Percentiles rank a stretch among this genome's conserved stretches.
Evolutionary conservation across 2,329 filamentous ascomycete species (phyloP).

Genomic region (Tolypocladium cylindrosporum): DNA sequence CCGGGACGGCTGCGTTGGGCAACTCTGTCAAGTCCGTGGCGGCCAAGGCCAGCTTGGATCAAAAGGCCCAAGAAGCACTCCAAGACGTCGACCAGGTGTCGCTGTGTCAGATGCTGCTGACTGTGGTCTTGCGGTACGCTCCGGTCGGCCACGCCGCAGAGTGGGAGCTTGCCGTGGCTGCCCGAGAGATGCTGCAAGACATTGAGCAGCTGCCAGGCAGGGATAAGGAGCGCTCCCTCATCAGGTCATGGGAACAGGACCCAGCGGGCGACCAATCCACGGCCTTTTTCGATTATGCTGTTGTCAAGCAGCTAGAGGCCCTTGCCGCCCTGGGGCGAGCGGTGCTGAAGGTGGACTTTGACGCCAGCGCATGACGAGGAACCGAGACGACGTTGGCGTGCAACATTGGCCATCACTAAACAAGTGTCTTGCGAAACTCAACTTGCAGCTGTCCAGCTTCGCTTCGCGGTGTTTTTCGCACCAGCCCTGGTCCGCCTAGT

Average conservation of each 20-base stretch:
- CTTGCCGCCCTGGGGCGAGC: conserved; percentile 35
- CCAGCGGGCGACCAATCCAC: conserved; percentile 27
- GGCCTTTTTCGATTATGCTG: conserved; percentile 39
- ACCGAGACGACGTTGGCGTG: neutral
- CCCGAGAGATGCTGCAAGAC: conserved; percentile 37
- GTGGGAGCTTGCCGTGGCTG: conserved; percentile 34
- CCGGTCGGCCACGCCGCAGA: conserved; percentile 31
- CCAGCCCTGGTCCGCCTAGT: conserved; percentile 3
- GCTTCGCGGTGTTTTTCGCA: conserved; percentile 1
- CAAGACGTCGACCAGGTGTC: conserved; percentile 40
- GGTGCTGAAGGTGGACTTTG: conserved; percentile 32
- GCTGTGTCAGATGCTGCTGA: conserved; percentile 41
- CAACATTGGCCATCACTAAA: neutral
- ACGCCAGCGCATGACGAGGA: neutral
- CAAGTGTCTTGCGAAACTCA: neutral
- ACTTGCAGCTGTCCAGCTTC: conserved; percentile 3
- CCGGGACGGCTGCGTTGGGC: conserved; percentile 21
- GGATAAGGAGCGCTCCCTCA: conserved; percentile 30
- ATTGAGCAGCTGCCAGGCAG: conserved; percentile 36
- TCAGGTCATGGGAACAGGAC: conserved; percentile 32
- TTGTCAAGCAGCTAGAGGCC: conserved; percentile 36
- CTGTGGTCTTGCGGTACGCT: conserved; percentile 33
- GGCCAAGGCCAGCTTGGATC: conserved; percentile 9
- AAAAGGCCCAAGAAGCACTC: conserved; percentile 19
- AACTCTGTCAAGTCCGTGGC: conserved; percentile 15